Evolutionary conservation across 176 grass and related monocot species (phyloP).

Genomic region (Oryza rufipogon): DNA sequence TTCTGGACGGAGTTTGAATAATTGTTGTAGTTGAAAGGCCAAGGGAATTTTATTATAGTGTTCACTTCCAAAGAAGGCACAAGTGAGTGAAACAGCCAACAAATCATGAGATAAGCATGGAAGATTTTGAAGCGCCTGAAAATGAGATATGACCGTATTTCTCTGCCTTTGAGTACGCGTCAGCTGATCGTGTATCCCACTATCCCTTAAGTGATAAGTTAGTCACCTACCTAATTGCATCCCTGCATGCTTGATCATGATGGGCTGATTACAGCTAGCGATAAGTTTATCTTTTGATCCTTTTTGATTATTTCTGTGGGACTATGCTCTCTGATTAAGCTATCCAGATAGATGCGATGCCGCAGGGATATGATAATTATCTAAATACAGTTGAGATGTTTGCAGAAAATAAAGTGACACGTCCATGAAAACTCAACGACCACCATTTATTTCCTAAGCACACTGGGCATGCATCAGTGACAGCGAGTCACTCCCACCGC

Average conservation of each 20-base stretch:
- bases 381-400: background rate
- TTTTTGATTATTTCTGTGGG: background rate
- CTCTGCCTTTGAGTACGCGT: background rate
- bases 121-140: background rate
- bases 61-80: too few species aligned
- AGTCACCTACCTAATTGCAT: background rate
- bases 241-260: background rate
- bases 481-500: too few species aligned
- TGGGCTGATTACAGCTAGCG: background rate
- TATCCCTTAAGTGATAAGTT: background rate
- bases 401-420: background rate
- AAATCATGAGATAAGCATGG: too few species aligned
- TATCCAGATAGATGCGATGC: background rate
- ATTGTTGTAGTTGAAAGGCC: too few species aligned
- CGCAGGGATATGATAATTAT: background rate
- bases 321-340: background rate
- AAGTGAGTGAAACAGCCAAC: too few species aligned
- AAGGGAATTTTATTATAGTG: too few species aligned
- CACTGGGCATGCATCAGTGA: too few species aligned
- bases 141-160: background rate
- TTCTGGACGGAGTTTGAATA: too few species aligned
- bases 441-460: too few species aligned
- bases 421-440: too few species aligned
- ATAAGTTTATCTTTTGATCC: background rate
- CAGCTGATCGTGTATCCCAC: conserved; percentile 17